Evolutionary conservation across 2,329 filamentous ascomycete species (phyloP), one percentile per base, ranked within the genome.

Genomic region (Mollisia scopiformis): DNA sequence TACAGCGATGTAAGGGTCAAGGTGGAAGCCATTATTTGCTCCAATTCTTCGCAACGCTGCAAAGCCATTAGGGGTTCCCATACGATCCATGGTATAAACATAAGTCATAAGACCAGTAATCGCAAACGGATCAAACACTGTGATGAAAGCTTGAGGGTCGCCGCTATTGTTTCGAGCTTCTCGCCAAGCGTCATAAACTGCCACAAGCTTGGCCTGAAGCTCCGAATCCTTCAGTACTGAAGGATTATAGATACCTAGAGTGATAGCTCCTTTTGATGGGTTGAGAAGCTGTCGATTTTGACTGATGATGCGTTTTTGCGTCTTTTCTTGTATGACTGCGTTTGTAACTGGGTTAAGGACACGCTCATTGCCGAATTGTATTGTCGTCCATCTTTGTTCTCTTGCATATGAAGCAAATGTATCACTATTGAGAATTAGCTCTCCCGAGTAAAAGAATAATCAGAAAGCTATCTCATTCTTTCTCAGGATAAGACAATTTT

Each of bases 111-210:
- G 67, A 6, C 66, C 59, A 0, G 76, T 73, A 5, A 77, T 64
- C 6, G 74, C 69, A 57, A 78, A 77, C 1, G 72, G 75, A 47
- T 78, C 72, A 56, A 77, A 79, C 1, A 76, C 71, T 0, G 76
- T 78, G 62, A 78, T 75, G 56, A 75, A 78, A 3, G 76, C 75
- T 59, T 78, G 75, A 4, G 72, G 69, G 0, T 66, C 68, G 6
- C 62, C 41, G 3, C 68, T 64, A 2, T 65, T 39, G 58, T 77
- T 78, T 23, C 76, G 72, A 19, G 71, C 65, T 2, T 69, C 62
- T 21, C 76, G 70, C 77, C 77, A 79, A 4, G 67, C 62, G 31
- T 77, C 71, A 57, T 78, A 79, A 16, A 78, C 67, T 2, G 66
- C 66, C 14, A 69, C 64, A 3, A 79, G 65, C 10, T 75, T 65